Percentiles rank a stretch among this genome's conserved stretches.
These are phyloP conservation scores for Tetraselmis striata DNA, from an alignment of 139 green algal genomes.

Conservation along the genomic window DNA sequence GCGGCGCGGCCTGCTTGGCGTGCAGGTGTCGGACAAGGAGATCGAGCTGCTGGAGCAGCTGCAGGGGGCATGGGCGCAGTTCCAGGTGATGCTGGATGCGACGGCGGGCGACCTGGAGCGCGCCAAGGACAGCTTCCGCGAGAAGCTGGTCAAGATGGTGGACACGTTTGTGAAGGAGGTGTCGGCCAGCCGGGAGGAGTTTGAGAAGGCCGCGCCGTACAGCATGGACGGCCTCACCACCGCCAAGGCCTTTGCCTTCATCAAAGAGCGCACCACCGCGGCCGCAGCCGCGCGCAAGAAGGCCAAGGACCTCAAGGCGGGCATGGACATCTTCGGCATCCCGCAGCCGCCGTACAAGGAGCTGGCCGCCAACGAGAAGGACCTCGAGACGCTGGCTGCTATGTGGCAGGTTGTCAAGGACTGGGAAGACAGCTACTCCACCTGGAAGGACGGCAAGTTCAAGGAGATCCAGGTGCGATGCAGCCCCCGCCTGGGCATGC, in stretches of 20 bases:
- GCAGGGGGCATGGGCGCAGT: conserved; percentile 43
- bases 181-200: conserved; percentile 46
- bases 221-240: conserved; percentile 12
- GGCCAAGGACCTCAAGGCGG: conserved; percentile 59
- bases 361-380: conserved; percentile 49
- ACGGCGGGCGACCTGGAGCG: conserved; percentile 49
- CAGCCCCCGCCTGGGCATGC: too few species aligned
- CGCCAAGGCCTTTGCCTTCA: conserved; percentile 29
- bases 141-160: conserved; percentile 66
- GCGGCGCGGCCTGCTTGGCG: too few species aligned
- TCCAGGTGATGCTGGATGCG: conserved; percentile 56
- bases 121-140: conserved; percentile 75
- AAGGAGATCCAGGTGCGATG: conserved; percentile 54
- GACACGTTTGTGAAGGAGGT: conserved; percentile 74
- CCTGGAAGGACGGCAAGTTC: conserved; percentile 79
- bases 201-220: conserved; percentile 45
- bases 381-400: conserved; percentile 62
- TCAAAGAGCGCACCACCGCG: conserved; percentile 28
- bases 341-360: conserved; percentile 65
- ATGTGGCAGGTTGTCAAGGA: conserved; percentile 68
- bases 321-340: conserved; percentile 85
- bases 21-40: conserved; percentile 52
- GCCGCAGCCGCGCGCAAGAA: conserved; percentile 24
- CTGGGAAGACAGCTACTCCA: conserved; percentile 63
- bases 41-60: conserved; percentile 51